Evolutionary conservation across 805 yeast species (phyloP).

Genomic region (Ogataea pini): DNA sequence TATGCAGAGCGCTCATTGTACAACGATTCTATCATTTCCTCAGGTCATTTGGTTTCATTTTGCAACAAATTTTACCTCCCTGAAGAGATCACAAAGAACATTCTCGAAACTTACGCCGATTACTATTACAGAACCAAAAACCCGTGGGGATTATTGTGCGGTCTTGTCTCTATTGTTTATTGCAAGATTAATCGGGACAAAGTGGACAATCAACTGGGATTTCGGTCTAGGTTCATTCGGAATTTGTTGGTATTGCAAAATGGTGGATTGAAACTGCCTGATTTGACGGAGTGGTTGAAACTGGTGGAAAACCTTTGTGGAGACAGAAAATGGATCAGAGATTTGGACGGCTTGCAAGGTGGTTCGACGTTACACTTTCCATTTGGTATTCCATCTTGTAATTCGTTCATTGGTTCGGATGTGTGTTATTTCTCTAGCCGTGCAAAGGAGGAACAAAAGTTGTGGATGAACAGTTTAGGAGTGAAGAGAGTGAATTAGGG

Average conservation of each 20-base stretch:
- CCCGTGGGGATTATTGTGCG: slow-evolving; percentile 72
- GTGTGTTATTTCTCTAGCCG: slow-evolving; percentile 25
- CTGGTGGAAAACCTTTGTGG: slow-evolving; percentile 55
- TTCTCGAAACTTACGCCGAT: slow-evolving; percentile 51
- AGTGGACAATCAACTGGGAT: slow-evolving; percentile 48
- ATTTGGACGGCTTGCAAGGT: slow-evolving; percentile 41
- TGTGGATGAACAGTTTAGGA: no score
- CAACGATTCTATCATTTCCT: slow-evolving; percentile 26
- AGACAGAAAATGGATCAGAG: slow-evolving; percentile 63
- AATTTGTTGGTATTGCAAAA: slow-evolving; percentile 54
- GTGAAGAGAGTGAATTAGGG: no score
- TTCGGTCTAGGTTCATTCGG: slow-evolving; percentile 47
- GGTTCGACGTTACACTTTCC: slow-evolving; percentile 33
- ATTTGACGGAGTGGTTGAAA: slow-evolving; percentile 53
- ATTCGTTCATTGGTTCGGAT: slow-evolving; percentile 22
- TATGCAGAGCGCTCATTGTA: slow-evolving; percentile 13
- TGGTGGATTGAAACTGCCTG: slow-evolving; percentile 52
- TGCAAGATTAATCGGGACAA: slow-evolving; percentile 51
- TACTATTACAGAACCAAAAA: slow-evolving; percentile 56
- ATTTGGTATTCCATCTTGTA: slow-evolving; percentile 26
- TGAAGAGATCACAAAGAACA: slow-evolving; percentile 46
- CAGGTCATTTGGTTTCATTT: slow-evolving; percentile 45
- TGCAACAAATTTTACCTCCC: slow-evolving; percentile 70
- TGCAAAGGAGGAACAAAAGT: no score
- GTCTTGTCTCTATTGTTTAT: slow-evolving; percentile 61